Evolutionary conservation across 2,329 filamentous ascomycete genomes (phyloP).

Genomic region (Talaromyces sp.): DNA sequence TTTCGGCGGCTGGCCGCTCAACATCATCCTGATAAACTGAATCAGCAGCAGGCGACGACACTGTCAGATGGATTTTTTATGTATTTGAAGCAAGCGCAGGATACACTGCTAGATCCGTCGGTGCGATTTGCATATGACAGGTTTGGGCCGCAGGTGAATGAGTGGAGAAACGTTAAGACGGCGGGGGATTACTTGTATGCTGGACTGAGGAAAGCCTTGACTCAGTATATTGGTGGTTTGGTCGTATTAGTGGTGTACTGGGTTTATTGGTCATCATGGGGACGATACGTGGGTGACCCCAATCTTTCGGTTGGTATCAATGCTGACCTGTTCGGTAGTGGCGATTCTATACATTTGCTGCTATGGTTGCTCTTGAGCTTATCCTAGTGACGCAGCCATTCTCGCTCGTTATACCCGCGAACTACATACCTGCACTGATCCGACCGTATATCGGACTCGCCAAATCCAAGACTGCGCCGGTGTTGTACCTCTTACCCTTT

Average conservation of each 20-base stretch:
- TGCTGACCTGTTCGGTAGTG: constrained; percentile 35
- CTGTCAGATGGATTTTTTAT: constrained; percentile 63
- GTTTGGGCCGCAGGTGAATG: constrained; percentile 70
- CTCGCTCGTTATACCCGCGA: constrained; percentile 35
- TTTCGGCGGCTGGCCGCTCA: constrained; percentile 71
- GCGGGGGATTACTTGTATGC: constrained; percentile 68
- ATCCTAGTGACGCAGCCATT: constrained; percentile 55
- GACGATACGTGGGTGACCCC: constrained; percentile 44
- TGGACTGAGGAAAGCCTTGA: constrained; percentile 53
- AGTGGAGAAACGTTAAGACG: constrained; percentile 56
- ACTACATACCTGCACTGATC: constrained; percentile 31
- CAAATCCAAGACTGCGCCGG: constrained; percentile 35
- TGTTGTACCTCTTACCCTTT: constrained; percentile 67
- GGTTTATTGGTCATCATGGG: constrained; percentile 42
- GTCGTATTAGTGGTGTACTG: constrained; percentile 39
- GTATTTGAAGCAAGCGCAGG: constrained; percentile 76
- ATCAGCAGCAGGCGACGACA: constrained; percentile 29
- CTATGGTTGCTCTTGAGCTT: constrained; percentile 57
- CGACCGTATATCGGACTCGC: constrained; percentile 37
- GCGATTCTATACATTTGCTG: constrained; percentile 53
- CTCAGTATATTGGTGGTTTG: constrained; percentile 41
- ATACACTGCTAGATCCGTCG: constrained; percentile 73
- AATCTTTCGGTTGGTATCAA: neutral
- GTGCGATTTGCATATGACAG: constrained; percentile 85
- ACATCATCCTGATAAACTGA: constrained; percentile 80